Percentiles rank a stretch among this genome's conserved stretches.
phyloP scores from a whole-genome alignment of 2,329 filamentous ascomycete genomes.

The Fusarium robinianum region DNA sequence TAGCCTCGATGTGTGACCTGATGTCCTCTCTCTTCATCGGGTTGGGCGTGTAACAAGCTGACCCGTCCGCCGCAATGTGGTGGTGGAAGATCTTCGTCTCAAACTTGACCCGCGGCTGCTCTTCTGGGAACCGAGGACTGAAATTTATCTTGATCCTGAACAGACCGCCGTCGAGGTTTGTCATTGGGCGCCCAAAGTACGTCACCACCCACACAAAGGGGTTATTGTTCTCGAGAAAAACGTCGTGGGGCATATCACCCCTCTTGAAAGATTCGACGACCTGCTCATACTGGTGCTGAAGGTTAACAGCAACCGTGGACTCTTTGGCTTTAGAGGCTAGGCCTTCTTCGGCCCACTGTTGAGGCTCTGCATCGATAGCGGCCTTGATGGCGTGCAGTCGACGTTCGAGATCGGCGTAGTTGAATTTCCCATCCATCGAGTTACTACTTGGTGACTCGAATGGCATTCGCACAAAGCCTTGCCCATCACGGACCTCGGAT shows the following conservation, averaged over 20 bases:
- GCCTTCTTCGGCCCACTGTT: slow-evolving; percentile 73
- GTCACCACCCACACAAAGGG: slow-evolving; percentile 89
- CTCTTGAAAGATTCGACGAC: slow-evolving; percentile 75
- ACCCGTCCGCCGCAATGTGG: slow-evolving; percentile 77
- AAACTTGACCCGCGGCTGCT: slow-evolving; percentile 83
- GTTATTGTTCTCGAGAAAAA: slow-evolving; percentile 78
- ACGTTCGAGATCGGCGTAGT: slow-evolving; percentile 73
- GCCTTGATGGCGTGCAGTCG: slow-evolving; percentile 71
- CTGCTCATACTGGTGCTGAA: slow-evolving; percentile 84
- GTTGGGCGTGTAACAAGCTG: slow-evolving; percentile 78
- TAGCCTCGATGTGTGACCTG: slow-evolving; percentile 79
- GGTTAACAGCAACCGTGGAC: slow-evolving; percentile 75
- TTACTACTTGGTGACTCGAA: slow-evolving; percentile 76
- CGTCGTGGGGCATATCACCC: slow-evolving; percentile 71
- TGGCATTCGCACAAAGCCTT: slow-evolving; percentile 77
- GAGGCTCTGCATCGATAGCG: slow-evolving; percentile 72
- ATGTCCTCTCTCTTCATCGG: slow-evolving; percentile 70
- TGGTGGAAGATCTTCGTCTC: slow-evolving; percentile 87
- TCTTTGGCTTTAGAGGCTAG: slow-evolving; percentile 65
- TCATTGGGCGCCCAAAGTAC: slow-evolving; percentile 91
- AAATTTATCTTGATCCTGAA: slow-evolving; percentile 81
- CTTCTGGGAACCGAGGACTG: slow-evolving; percentile 83
- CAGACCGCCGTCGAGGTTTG: slow-evolving; percentile 88
- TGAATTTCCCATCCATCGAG: slow-evolving; percentile 83
- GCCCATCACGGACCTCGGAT: slow-evolving; percentile 64